phyloP scores from a whole-genome alignment of 148 eudicot species.

The Limonium bicolor region DNA sequence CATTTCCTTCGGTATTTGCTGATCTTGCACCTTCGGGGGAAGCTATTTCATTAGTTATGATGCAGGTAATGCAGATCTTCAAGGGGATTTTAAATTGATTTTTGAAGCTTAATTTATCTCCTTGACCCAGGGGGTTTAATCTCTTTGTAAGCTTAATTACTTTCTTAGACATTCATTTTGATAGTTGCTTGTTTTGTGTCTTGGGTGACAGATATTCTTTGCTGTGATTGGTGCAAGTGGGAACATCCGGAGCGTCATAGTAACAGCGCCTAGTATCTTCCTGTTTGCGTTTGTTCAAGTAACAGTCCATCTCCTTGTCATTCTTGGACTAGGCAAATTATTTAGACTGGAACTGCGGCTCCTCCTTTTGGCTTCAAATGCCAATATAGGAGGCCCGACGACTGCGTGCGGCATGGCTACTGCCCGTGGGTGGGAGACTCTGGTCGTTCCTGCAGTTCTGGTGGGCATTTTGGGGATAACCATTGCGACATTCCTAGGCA shows the following conservation, averaged over 20 bases:
- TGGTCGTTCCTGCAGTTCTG: slow-evolving; percentile 73
- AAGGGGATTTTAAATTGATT: neutral
- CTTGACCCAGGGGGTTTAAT: no score
- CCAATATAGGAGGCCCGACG: slow-evolving; percentile 91
- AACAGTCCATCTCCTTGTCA: slow-evolving; percentile 39
- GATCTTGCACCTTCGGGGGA: slow-evolving; percentile 80
- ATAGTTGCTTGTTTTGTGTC: no score
- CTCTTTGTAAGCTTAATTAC: no score
- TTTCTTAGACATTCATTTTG: no score
- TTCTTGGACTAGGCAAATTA: slow-evolving; percentile 57
- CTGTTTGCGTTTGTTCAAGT: slow-evolving; percentile 75
- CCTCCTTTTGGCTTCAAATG: slow-evolving; percentile 76
- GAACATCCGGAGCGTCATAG: slow-evolving; percentile 54
- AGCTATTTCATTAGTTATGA: slow-evolving; percentile 46
- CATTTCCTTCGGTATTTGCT: slow-evolving; percentile 41
- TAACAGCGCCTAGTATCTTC: slow-evolving; percentile 70
- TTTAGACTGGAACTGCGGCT: slow-evolving; percentile 38
- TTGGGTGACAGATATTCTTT: slow-evolving; percentile 49
- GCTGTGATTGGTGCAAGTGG: slow-evolving; percentile 90
- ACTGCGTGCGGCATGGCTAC: slow-evolving; percentile 99
- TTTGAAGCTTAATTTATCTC: no score
- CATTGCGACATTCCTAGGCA: slow-evolving; percentile 73
- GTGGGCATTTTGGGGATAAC: slow-evolving; percentile 81
- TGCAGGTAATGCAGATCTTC: slow-evolving; percentile 45
- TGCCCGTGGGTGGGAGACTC: slow-evolving; percentile 69